Evolutionary conservation across 2,329 filamentous ascomycete genomes (phyloP), one percentile per base, ranked within the genome.

Genomic region (Colletotrichum sp.): DNA sequence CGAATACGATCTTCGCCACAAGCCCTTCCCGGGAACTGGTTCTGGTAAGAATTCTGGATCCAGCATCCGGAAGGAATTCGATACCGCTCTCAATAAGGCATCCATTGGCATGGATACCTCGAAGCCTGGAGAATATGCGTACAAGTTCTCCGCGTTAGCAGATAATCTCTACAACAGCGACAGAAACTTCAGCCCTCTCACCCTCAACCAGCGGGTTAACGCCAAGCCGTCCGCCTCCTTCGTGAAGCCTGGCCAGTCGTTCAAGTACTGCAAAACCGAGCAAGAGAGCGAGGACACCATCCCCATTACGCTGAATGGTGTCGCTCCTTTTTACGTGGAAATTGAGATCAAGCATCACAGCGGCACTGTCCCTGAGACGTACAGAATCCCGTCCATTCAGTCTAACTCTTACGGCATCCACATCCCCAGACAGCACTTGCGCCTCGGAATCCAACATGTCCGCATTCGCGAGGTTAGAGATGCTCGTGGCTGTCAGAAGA

Each of bases 181-280:
- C 80, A 88, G 90, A 76, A 91, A 91, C 78, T 93, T 93, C 80
- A 87, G 88, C 25, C 91, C 93, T 7, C 83, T 98, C 39, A 88
- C 91, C 15, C 88, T 99, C 36, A 92, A 94, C 79, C 97, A 99
- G 84, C 93, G 90, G 28, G 95, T 99, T 66, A 94, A 98, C 80
- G 90, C 95, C 16, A 94, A 94, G 74, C 97, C 97, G 2, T 92
- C 93, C 4, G 97, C 96, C 6, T 89, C 90, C 7, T 99, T 99
- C 82, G 89, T 91, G 74, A 95, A 95, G 78, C 95, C 96, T 5
- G 96, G 96, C 18, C 97, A 97, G 84, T 96, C 95, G 1, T 98
- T 98, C 88, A 98, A 97, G 83, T 98, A 96, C 85, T 99, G 97
- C 86, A 94, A 96, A 83, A 93, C 96, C 64, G 95, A 98, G 80